Base-by-base conservation (phyloP, 116 monocot genomes). In the Cymodocea nodosa region DNA sequence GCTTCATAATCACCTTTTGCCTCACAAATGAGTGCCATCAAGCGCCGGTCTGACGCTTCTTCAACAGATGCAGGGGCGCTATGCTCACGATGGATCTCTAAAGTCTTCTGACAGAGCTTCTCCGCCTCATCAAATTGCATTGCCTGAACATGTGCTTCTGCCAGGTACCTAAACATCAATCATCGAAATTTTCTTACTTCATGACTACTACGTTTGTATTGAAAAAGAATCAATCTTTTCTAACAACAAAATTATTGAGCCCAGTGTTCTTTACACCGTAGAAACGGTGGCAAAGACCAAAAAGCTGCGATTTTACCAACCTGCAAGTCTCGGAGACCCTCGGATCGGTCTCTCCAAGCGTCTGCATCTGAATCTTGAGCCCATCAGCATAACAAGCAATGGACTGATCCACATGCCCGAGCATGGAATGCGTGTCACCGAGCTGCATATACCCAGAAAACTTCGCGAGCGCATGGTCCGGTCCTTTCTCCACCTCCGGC, bases 361-460 rank as follows among this genome's bases (percentile, higher is more conserved):
- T 68, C 56, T 73, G 70, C 68, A 84, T 89, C 81, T 98, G 98
- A 66, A 92, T 89, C 73, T 80, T 63, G 52, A 98, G 84, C n/a
- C 98, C 98, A 19, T 86, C 78, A 34, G 74, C 67, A 68, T 98
- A 98, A 69, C 83, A 88, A 11, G 68, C 72, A 24, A 98, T 89
- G 35, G 86, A 86, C 66, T 77, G 83, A 30, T 98, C 98, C 35
- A 91, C 67, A 18, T 68, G 78, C 11, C 98, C 98, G 0, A 91
- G 73, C 91, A 98, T 91, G 20, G 98, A 85, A 25, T 86, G 78
- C 34, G 94, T 98, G 67, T 98, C 98, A 23, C 98, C 98, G 18
- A 98, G 84, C 77, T 98, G 98, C 98, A 98, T 98, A 69, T 77
- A 84, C 7, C 98, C 98, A 34, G 98, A 91, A 71, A 92, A 98